Percentiles rank a stretch among this genome's conserved stretches.
phyloP scores from a whole-genome alignment of 768 basidiomycete species.

The Amanita exitialis region DNA sequence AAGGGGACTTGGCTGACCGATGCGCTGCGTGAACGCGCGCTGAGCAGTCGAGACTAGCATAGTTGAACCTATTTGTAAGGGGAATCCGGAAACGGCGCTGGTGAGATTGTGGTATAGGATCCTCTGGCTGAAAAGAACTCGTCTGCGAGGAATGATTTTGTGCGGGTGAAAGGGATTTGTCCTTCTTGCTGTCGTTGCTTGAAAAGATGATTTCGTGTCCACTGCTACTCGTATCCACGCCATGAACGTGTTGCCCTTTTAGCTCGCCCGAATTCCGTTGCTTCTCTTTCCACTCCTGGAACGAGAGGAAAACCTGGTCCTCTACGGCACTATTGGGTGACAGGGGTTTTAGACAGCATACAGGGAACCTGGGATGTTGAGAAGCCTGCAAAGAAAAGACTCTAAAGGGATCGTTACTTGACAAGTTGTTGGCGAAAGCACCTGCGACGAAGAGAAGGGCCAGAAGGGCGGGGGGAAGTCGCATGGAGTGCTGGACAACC shows the following conservation, averaged over 20 bases:
- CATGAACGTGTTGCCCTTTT: conserved; percentile 19
- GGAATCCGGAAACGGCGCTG: conserved; percentile 62
- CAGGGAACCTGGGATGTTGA: conserved; percentile 41
- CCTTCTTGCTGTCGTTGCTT: neutral
- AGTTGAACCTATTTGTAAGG: conserved; percentile 85
- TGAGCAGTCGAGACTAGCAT: conserved; percentile 87
- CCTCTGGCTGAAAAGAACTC: conserved; percentile 10
- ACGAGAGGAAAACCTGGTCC: conserved; percentile 63
- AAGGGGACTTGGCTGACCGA: conserved; percentile 69
- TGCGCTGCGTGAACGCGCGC: conserved; percentile 86
- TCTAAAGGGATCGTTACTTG: conserved; percentile 51
- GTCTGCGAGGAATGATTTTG: conserved; percentile 6
- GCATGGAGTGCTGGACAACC: neutral
- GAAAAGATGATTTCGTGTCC: neutral
- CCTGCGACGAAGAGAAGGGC: neutral
- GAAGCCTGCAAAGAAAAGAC: conserved; percentile 39
- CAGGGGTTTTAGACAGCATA: conserved; percentile 61
- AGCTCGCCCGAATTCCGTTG: conserved; percentile 33
- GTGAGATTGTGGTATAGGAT: conserved; percentile 11
- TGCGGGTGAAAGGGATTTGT: neutral
- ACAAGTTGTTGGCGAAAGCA: conserved; percentile 12
- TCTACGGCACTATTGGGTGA: conserved; percentile 38
- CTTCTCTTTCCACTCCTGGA: conserved; percentile 83
- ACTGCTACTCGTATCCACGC: neutral
- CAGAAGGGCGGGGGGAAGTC: neutral